These are phyloP conservation scores for Trametes versicolor DNA, from an alignment of 1,284 basidiomycete species.

Conservation along the genomic window DNA sequence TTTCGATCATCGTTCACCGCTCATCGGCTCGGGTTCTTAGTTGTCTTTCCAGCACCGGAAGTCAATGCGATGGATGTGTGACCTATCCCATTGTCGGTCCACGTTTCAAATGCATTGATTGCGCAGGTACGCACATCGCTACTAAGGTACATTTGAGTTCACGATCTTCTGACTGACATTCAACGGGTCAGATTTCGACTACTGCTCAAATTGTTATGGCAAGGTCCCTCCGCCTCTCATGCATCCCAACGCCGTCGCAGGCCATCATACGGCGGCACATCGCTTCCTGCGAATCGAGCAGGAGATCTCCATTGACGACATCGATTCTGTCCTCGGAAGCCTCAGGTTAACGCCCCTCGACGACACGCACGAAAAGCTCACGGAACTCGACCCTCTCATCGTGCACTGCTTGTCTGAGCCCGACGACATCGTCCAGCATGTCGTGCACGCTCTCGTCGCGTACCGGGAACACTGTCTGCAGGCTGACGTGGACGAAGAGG, in stretches of 20 bases:
- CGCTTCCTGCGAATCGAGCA: slow-evolving; percentile 6
- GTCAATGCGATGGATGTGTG: slow-evolving; percentile 11
- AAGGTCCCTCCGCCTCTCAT: neutral
- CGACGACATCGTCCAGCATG: neutral
- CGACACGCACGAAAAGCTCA: neutral
- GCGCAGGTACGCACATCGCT: neutral
- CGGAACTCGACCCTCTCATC: slow-evolving; percentile 2
- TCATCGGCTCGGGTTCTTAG: neutral
- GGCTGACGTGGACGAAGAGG: neutral
- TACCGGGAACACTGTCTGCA: slow-evolving; percentile 5
- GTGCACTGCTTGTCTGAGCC: slow-evolving; percentile 4
- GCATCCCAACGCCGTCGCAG: neutral
- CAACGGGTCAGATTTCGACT: slow-evolving; percentile 9
- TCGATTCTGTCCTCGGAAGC: neutral
- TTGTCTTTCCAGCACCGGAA: neutral
- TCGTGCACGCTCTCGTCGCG: neutral
- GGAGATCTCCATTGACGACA: neutral
- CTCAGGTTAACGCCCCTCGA: neutral
- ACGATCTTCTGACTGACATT: neutral
- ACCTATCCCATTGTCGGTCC: neutral
- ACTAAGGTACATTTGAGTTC: neutral
- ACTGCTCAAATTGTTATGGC: slow-evolving; percentile 8
- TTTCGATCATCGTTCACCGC: neutral
- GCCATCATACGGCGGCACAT: neutral
- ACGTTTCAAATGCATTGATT: slow-evolving; percentile 17